These are phyloP conservation scores for Ceratocystiopsis sp. DNA, from an alignment of 2,329 filamentous ascomycete genomes.

Conservation along the genomic window DNA sequence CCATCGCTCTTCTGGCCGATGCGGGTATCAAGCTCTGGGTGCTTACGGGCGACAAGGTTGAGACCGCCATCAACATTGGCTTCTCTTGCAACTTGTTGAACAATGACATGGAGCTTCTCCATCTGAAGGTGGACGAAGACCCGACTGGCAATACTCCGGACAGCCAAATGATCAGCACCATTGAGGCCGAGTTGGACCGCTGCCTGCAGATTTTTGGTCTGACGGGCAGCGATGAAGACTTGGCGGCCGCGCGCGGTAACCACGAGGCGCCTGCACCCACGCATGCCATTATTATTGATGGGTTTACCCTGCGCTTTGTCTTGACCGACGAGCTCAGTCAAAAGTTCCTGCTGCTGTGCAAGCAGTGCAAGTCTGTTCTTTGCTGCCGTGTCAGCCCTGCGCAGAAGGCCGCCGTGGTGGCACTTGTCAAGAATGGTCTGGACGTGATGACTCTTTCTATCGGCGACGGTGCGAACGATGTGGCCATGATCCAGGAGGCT, in stretches of 20 bases:
- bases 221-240: slow-evolving; percentile 71
- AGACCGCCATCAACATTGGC: slow-evolving; percentile 98
- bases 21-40: slow-evolving; percentile 99
- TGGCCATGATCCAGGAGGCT: slow-evolving; percentile 95
- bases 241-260: slow-evolving; percentile 59
- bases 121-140: slow-evolving; percentile 71
- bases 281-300: slow-evolving; percentile 87
- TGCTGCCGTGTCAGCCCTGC: slow-evolving; percentile 95
- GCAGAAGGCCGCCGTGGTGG: slow-evolving; percentile 92
- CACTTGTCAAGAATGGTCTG: slow-evolving; percentile 85
- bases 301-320: slow-evolving; percentile 79
- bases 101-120: slow-evolving; percentile 94
- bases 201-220: slow-evolving; percentile 58
- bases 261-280: slow-evolving; percentile 77
- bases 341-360: slow-evolving; percentile 88
- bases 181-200: slow-evolving; percentile 58
- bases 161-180: slow-evolving; percentile 33
- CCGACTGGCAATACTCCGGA: slow-evolving; percentile 31
- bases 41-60: slow-evolving; percentile 92
- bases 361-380: slow-evolving; percentile 89
- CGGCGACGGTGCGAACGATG: slow-evolving; percentile 87
- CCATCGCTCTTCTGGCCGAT: slow-evolving; percentile 75
- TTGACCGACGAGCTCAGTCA: slow-evolving; percentile 70
- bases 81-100: slow-evolving; percentile 96
- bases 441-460: slow-evolving; percentile 94